Evolutionary conservation across 192 early-diverging fungal species (phyloP).

Genomic region (Backusella morwellensis): DNA sequence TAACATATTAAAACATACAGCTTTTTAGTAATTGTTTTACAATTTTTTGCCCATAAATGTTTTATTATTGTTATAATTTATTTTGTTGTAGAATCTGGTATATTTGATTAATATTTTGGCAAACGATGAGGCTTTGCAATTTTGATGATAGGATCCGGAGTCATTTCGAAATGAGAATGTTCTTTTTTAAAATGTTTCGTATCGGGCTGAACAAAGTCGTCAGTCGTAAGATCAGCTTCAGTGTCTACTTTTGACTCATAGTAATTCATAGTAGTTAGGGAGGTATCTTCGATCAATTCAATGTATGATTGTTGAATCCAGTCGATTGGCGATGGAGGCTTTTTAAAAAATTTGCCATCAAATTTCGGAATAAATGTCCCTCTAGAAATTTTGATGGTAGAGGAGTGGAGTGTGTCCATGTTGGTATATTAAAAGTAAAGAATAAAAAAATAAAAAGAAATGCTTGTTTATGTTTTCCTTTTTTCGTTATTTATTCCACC

Average conservation of each 20-base stretch:
- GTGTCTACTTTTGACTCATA: neutral
- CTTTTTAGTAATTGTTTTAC: neutral
- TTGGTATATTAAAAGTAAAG: neutral
- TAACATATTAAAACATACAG: neutral
- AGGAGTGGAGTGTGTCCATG: neutral
- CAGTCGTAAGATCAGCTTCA: too few species aligned
- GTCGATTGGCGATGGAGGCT: neutral
- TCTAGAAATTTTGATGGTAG: slow-evolving; percentile 4
- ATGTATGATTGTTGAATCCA: slow-evolving; percentile 9
- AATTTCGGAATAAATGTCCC: neutral
- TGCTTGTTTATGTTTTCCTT: neutral
- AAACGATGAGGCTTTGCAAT: neutral
- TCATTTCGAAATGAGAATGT: neutral
- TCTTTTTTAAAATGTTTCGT: neutral
- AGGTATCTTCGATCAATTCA: slow-evolving; percentile 6
- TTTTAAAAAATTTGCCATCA: neutral
- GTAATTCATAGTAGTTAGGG: neutral
- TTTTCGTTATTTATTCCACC: neutral
- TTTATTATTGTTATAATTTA: neutral
- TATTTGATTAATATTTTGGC: neutral
- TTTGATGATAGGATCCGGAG: neutral
- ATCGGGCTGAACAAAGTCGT: neutral
- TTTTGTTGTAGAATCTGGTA: neutral
- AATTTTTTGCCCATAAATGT: neutral
- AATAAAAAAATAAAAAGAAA: neutral